Conservation (phyloP, 139 green algal species). For the Volvox reticuliferus region DNA sequence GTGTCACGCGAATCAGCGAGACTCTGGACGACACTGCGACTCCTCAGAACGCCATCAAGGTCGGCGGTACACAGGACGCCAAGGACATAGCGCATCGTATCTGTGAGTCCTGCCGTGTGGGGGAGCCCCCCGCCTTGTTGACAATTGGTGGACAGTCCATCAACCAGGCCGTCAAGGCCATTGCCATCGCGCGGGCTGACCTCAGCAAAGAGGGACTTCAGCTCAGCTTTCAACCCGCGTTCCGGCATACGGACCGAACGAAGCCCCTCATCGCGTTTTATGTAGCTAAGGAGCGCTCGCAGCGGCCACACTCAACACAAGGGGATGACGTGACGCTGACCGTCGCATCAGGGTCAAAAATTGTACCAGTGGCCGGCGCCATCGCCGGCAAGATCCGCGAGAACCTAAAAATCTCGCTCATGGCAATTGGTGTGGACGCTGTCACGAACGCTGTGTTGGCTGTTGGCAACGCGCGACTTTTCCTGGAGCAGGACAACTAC, state of each 20-base stretch:
- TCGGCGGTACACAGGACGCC: slow-evolving; percentile 46
- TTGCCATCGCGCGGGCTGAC: slow-evolving; percentile 58
- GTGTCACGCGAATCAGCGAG: slow-evolving; percentile 31
- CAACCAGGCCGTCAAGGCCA: slow-evolving; percentile 71
- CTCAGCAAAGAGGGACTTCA: slow-evolving; percentile 54
- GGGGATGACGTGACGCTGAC: slow-evolving; percentile 42
- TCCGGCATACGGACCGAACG: slow-evolving; percentile 66
- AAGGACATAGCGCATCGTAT: slow-evolving; percentile 53
- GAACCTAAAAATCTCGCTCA: slow-evolving; percentile 38
- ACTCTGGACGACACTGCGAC: slow-evolving; percentile 38
- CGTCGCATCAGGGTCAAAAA: slow-evolving; percentile 28
- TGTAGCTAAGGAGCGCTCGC: slow-evolving; percentile 54
- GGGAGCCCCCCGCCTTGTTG: slow-evolving; percentile 66
- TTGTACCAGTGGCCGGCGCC: slow-evolving; percentile 49
- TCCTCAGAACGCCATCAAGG: slow-evolving; percentile 52
- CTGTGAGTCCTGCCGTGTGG: neutral
- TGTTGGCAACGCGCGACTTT: slow-evolving; percentile 71
- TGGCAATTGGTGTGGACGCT: slow-evolving; percentile 70
- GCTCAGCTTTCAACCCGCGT: slow-evolving; percentile 77
- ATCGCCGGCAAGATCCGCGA: slow-evolving; percentile 55
- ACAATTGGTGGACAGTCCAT: slow-evolving; percentile 68
- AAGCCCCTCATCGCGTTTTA: slow-evolving; percentile 75
- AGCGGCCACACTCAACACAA: neutral
- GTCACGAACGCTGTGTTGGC: slow-evolving; percentile 72
- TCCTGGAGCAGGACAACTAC: slow-evolving; percentile 64